Conservation (phyloP, 129 eudicot genomes). For the Calendula officinalis region DNA sequence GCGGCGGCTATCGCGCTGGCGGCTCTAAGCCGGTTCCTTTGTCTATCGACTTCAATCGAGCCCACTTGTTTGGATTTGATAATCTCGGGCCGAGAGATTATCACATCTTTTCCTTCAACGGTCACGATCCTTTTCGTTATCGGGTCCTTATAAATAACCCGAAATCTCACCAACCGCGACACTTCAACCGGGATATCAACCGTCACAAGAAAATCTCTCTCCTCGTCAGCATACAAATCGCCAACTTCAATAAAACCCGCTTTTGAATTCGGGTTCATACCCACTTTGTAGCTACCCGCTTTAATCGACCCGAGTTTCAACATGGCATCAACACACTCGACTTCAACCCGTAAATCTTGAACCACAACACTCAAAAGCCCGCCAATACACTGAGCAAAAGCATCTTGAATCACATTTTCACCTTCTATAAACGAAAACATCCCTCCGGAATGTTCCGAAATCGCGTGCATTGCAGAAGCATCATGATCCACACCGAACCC, state of each 20-base stretch:
- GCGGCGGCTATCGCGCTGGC: neutral
- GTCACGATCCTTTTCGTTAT: neutral
- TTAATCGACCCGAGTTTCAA: neutral
- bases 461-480: neutral
- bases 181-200: neutral
- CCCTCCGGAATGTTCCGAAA: neutral
- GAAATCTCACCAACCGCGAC: neutral
- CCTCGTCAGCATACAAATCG: neutral
- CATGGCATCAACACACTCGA: neutral
- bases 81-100: neutral
- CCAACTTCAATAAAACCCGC: neutral
- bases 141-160: neutral
- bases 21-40: neutral
- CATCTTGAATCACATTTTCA: neutral
- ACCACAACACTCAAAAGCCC: neutral
- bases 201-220: neutral
- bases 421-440: neutral
- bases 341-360: neutral
- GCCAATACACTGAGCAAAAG: slow-evolving; percentile 1
- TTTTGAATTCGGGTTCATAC: neutral
- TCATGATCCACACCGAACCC: neutral
- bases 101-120: neutral
- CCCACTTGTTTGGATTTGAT: neutral
- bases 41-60: neutral
- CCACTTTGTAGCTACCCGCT: neutral